Base-by-base conservation (phyloP, 257 asterid genomes). In the Nicotiana tabacum region DNA sequence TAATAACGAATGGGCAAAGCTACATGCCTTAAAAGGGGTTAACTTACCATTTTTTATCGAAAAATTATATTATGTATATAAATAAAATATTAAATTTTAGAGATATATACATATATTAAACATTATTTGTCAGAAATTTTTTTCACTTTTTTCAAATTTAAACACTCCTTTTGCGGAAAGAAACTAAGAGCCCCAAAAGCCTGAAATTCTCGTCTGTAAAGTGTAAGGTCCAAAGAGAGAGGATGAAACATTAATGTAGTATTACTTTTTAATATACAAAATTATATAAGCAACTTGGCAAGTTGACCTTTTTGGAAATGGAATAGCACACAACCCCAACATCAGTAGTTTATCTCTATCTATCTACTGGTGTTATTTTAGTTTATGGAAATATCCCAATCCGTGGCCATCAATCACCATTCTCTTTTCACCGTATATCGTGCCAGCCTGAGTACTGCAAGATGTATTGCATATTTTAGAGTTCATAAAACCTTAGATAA, bases 391-490 rank as follows among this genome's bases (percentile, higher is more conserved):
- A 69, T 10, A 69, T 69, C 43, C 56, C 16, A 69, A 69, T 37
- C 24, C 5, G 77, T 69, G 77, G 77, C 56, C 53, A 69, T 55
- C 77, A 37, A 69, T 69, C 77, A 69, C 9, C 56, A 37, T 37
- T 11, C 68, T 9, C 9, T 39, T 39, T 7, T 39, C 9, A 39
- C 4, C 55, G 7, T 24, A 21, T 18, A 58, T 58, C 29, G 29
- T 58, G 65, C 65, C 64, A n/a, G 12, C 65, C 4, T n/a, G 65
- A 58, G n/a, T 29, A n/a, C 65, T 2, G 9, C 27, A 17, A 57
- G 64, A 57, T 57, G 6, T 39, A 39, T 6, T 5, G 27, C 27
- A 55, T 55, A 13, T 13, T 55, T 55, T 55, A 55, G 60, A 13
- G n/a, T 53, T 53, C 16, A 53, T 3, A 53, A 53, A 53, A 55